Evolutionary conservation across 495 filamentous ascomycete genomes (phyloP).

Genomic region (Aspergillus sparsus): DNA sequence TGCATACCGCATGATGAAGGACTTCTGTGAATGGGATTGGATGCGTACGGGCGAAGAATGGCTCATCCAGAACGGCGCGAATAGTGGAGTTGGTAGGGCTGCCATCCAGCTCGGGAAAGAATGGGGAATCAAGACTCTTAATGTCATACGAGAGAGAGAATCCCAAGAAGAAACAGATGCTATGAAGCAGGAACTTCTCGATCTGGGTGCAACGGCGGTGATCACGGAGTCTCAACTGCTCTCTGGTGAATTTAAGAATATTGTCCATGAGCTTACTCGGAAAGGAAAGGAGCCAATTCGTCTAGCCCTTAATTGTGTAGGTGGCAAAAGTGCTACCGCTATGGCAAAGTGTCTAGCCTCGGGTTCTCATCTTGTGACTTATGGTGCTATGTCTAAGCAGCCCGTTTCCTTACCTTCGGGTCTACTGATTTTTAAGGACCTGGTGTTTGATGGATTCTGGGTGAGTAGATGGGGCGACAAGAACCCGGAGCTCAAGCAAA

Average conservation of each 20-base stretch:
- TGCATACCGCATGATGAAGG: conserved; percentile 87
- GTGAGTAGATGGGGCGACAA: conserved; percentile 83
- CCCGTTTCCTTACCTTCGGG: conserved; percentile 75
- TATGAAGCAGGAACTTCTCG: conserved; percentile 68
- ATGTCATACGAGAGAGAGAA: conserved; percentile 72
- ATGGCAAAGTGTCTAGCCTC: conserved; percentile 68
- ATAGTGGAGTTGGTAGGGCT: conserved; percentile 84
- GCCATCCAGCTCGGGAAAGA: conserved; percentile 79
- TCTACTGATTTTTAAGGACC: conserved; percentile 85
- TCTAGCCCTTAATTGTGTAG: conserved; percentile 90
- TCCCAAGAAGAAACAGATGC: conserved; percentile 60
- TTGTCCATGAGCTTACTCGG: conserved; percentile 67
- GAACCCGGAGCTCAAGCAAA: conserved; percentile 71
- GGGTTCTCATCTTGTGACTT: conserved; percentile 80
- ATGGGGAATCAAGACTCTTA: conserved; percentile 87
- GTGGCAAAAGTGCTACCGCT: conserved; percentile 76
- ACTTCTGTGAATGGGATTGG: conserved; percentile 66
- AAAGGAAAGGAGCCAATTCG: conserved; percentile 66
- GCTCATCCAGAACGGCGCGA: conserved; percentile 97
- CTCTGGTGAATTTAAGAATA: conserved; percentile 59
- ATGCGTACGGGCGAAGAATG: conserved; percentile 61
- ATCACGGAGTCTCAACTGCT: conserved; percentile 81
- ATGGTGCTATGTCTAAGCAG: conserved; percentile 91
- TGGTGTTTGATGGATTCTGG: conserved; percentile 91
- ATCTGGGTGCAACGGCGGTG: conserved; percentile 74